These are phyloP conservation scores for Colletotrichum eremochloae DNA, from an alignment of 2,329 filamentous ascomycete species.

Conservation along the genomic window DNA sequence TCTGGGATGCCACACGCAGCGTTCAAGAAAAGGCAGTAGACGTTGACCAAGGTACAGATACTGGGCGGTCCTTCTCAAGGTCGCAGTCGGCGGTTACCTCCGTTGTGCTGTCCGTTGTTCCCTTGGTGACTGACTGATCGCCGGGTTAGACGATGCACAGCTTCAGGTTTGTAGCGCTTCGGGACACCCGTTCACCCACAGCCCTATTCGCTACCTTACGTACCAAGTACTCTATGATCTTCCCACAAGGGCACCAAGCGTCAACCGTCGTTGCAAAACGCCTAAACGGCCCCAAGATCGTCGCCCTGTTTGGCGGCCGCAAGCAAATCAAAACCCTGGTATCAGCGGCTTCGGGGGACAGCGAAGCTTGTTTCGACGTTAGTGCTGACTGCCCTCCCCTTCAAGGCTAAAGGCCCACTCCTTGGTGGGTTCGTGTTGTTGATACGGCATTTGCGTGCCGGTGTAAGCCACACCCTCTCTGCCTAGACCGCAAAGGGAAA, in stretches of 20 bases:
- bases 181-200: not conserved
- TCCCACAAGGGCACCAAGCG: not conserved
- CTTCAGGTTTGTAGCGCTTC: not conserved
- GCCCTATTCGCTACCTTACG: not conserved
- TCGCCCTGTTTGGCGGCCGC: not conserved
- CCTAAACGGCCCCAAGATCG: not conserved
- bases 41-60: too few species aligned
- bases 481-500: conserved; percentile 4
- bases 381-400: conserved; percentile 5
- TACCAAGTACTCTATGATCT: not conserved
- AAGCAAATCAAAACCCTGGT: not conserved
- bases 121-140: not conserved
- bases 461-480: not conserved
- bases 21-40: not conserved
- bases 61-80: too few species aligned
- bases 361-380: conserved; percentile 39
- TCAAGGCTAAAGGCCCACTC: not conserved
- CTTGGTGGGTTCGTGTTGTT: not conserved
- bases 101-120: not conserved
- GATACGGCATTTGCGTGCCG: conserved; percentile 21
- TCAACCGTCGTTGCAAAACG: not conserved
- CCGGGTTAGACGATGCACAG: not conserved
- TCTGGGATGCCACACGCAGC: not conserved
- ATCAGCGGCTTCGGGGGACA: not conserved
- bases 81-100: not conserved